These are phyloP conservation scores for Carex parvula DNA, from an alignment of 176 grass and related monocot genomes.

Conservation along the genomic window DNA sequence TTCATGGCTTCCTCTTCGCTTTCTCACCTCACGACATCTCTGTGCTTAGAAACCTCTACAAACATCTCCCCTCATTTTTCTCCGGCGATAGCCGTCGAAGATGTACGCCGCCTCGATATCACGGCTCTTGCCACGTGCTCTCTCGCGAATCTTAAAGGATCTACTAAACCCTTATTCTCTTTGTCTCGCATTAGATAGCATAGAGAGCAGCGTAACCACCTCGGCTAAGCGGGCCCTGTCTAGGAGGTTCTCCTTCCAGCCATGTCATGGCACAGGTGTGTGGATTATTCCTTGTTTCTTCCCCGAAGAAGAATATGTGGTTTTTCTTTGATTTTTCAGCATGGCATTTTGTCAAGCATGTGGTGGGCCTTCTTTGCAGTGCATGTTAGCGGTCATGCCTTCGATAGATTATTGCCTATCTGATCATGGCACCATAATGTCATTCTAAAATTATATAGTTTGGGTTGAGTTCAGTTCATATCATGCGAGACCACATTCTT, in stretches of 20 bases:
- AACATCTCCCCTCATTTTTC: slow-evolving; percentile 8
- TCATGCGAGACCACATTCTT: not conserved
- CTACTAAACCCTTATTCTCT: not conserved
- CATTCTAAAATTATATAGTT: not conserved
- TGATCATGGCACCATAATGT: not conserved
- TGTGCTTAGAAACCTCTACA: not conserved
- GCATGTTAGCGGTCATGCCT: not conserved
- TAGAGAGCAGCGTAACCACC: not conserved
- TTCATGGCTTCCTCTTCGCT: no score
- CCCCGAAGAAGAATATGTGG: not conserved
- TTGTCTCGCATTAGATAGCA: not conserved
- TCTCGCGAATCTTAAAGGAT: not conserved
- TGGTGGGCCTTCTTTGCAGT: slow-evolving; percentile 14
- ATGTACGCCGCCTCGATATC: slow-evolving; percentile 37
- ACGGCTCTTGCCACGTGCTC: slow-evolving; percentile 27
- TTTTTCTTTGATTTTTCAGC: not conserved
- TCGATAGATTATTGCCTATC: not conserved
- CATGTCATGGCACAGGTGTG: slow-evolving; percentile 14
- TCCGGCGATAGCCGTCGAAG: slow-evolving; percentile 34
- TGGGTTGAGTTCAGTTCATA: not conserved
- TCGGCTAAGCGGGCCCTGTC: not conserved
- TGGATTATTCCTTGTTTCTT: not conserved
- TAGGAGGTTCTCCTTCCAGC: slow-evolving; percentile 39
- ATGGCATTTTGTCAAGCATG: slow-evolving; percentile 42
- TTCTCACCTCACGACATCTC: no score